Percentiles rank a stretch among this genome's conserved stretches.
These are phyloP conservation scores for Cordyceps cateniannulata DNA, from an alignment of 2,329 filamentous ascomycete species.

Conservation along the genomic window DNA sequence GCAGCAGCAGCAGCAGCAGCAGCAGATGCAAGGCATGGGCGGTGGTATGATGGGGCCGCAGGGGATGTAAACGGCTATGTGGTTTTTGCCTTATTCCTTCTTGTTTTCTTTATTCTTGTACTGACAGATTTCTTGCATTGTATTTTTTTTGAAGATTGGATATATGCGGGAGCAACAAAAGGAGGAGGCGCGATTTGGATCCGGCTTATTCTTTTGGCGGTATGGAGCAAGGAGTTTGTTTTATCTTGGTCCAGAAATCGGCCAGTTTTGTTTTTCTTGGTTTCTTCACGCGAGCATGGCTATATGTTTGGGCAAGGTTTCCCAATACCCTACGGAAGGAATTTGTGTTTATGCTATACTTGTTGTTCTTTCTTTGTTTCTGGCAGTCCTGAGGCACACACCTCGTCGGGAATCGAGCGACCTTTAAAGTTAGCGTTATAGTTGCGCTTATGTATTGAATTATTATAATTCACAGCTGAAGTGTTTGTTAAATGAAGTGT, in stretches of 20 bases:
- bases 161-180: constrained; percentile 8
- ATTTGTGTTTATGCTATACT: background rate
- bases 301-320: constrained; percentile 10
- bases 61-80: constrained; percentile 32
- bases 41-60: constrained; percentile 47
- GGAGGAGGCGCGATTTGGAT: background rate
- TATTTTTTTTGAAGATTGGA: constrained; percentile 5
- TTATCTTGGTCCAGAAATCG: background rate
- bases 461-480: background rate
- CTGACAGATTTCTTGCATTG: too few species aligned
- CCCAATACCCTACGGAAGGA: constrained; percentile 11
- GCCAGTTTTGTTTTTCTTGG: background rate
- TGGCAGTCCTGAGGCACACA: background rate
- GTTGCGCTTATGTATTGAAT: background rate
- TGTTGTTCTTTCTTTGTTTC: background rate
- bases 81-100: background rate
- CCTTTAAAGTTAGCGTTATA: background rate
- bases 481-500: background rate
- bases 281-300: constrained; percentile 7
- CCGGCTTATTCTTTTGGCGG: background rate
- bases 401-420: background rate
- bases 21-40: constrained; percentile 48
- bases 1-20: constrained; percentile 28
- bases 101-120: background rate
- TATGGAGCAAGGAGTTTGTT: constrained; percentile 10